phyloP scores from a whole-genome alignment of 192 early-diverging fungal species.

The Coemansia sp. region DNA sequence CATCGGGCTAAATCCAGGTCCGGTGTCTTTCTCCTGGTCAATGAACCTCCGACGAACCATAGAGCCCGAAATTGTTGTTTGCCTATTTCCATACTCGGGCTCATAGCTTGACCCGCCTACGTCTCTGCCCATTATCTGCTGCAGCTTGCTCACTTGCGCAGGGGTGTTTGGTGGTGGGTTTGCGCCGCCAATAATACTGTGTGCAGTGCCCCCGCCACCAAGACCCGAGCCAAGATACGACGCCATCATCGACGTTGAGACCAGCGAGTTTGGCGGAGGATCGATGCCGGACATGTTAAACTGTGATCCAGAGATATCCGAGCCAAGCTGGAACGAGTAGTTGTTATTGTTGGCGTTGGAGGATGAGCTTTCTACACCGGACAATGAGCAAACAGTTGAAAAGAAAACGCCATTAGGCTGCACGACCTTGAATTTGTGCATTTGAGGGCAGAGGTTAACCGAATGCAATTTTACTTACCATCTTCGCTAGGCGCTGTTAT shows the following conservation, averaged over 20 bases:
- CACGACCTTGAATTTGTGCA: background rate
- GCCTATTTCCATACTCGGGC: conserved; percentile 6
- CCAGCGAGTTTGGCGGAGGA: conserved; percentile 24
- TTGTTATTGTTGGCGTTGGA: background rate
- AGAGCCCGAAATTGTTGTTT: conserved; percentile 21
- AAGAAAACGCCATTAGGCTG: background rate
- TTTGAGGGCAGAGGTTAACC: background rate
- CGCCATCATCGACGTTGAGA: conserved; percentile 6
- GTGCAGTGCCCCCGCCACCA: conserved; percentile 4
- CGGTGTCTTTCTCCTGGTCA: conserved; percentile 15
- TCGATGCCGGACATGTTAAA: conserved; percentile 16
- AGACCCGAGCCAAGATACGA: conserved; percentile 8
- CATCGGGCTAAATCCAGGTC: conserved; percentile 20
- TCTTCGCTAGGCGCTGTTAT: background rate
- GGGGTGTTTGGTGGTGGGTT: conserved; percentile 38
- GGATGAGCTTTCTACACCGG: background rate
- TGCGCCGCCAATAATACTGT: conserved; percentile 7
- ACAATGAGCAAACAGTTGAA: background rate
- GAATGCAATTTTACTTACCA: conserved; percentile 5
- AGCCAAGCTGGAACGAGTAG: conserved; percentile 10
- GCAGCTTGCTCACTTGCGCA: conserved; percentile 24
- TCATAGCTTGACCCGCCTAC: background rate
- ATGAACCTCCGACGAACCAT: conserved; percentile 19
- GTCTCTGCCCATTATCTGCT: conserved; percentile 21
- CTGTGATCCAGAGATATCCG: conserved; percentile 7